Conservation (phyloP, 495 filamentous ascomycete species). For the Xylaria telfairii region DNA sequence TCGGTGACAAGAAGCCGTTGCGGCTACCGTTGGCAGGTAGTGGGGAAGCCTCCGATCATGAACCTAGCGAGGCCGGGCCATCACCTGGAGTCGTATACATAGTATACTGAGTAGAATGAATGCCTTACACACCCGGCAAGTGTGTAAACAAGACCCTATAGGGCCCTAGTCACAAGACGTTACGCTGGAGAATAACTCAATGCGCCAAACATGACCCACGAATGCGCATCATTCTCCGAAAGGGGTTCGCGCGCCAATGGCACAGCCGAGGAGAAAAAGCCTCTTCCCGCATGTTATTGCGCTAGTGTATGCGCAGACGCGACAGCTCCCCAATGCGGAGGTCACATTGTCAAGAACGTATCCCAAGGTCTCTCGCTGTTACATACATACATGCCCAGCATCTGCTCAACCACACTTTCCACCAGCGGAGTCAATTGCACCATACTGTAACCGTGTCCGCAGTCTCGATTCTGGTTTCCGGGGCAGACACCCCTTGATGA, state of each 20-base stretch:
- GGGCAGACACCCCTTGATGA: conserved; percentile 13
- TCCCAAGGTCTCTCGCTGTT: conserved; percentile 8
- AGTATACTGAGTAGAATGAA: too few relatives aligned
- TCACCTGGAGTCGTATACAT: neutral
- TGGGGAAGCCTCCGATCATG: conserved; percentile 9
- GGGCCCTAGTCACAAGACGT: conserved; percentile 5
- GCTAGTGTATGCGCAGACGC: conserved; percentile 20
- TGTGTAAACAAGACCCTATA: conserved; percentile 5
- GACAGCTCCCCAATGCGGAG: conserved; percentile 26
- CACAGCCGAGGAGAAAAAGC: conserved; percentile 18
- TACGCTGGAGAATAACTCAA: conserved; percentile 12
- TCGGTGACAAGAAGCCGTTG: conserved; percentile 12
- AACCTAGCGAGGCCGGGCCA: neutral
- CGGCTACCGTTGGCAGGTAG: conserved; percentile 3
- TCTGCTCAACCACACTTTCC: neutral
- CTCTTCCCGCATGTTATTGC: conserved; percentile 15
- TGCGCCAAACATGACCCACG: conserved; percentile 16
- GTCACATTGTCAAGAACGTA: conserved; percentile 21
- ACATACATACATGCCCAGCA: conserved; percentile 16
- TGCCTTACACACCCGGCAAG: neutral
- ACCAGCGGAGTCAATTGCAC: conserved; percentile 16
- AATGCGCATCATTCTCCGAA: conserved; percentile 23
- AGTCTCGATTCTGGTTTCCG: neutral
- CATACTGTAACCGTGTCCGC: conserved; percentile 10
- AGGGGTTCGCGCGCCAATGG: conserved; percentile 22